These are phyloP conservation scores for Podospora bellae-mahoneyi DNA, from an alignment of 495 filamentous ascomycete genomes.

Conservation along the genomic window DNA sequence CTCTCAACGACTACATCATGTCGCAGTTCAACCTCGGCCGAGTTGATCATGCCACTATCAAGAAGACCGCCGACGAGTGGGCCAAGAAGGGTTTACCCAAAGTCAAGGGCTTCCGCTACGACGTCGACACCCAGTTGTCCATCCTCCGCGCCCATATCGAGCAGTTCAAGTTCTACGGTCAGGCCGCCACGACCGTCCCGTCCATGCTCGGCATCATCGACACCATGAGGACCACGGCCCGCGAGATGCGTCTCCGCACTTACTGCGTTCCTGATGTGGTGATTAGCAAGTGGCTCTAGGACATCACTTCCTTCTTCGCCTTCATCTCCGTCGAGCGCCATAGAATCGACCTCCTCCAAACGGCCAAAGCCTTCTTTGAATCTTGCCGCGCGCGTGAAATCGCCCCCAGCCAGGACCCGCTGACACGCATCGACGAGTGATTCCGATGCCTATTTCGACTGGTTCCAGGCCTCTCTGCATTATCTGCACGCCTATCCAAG, in stretches of 20 bases:
- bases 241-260: slow-evolving; percentile 2
- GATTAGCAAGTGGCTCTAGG: not conserved
- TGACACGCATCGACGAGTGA: not conserved
- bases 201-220: not conserved
- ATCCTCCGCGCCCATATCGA: slow-evolving; percentile 1
- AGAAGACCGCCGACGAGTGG: not conserved
- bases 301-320: not conserved
- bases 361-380: not conserved
- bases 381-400: not conserved
- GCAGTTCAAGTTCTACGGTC: not conserved
- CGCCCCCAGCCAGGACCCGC: not conserved
- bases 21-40: not conserved
- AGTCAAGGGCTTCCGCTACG: not conserved
- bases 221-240: not conserved
- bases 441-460: not conserved
- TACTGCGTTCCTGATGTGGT: not conserved
- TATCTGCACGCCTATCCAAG: not conserved
- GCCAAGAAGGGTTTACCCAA: not conserved
- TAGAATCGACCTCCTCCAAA: not conserved
- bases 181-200: not conserved
- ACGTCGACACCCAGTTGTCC: not conserved
- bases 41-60: not conserved
- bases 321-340: not conserved
- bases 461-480: not conserved
- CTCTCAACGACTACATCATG: not conserved